These are phyloP conservation scores for Leucocoprinus birnbaumii DNA, from an alignment of 768 basidiomycete genomes.

Conservation along the genomic window DNA sequence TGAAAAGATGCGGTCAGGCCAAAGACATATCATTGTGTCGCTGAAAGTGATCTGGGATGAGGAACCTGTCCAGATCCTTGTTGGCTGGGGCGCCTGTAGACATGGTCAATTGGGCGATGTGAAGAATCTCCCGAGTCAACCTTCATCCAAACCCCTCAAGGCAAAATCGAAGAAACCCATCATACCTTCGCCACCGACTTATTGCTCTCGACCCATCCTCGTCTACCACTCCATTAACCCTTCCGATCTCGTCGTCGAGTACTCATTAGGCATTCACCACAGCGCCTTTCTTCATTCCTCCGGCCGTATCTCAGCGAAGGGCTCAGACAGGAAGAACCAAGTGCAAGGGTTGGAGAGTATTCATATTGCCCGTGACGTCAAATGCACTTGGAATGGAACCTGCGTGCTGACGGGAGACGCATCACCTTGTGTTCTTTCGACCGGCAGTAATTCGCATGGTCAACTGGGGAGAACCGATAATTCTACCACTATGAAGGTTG, in stretches of 20 bases:
- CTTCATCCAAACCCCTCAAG: neutral
- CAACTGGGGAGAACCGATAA: conserved; percentile 53
- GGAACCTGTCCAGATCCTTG: conserved; percentile 23
- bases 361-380: conserved; percentile 29
- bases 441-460: conserved; percentile 58
- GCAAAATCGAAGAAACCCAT: neutral
- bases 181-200: neutral
- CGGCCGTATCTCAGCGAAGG: conserved; percentile 49
- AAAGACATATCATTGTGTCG: conserved; percentile 65
- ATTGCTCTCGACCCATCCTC: conserved; percentile 12
- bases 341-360: conserved; percentile 34
- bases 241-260: conserved; percentile 27
- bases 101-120: conserved; percentile 77
- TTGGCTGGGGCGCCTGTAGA: conserved; percentile 84
- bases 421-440: conserved; percentile 29
- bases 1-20: conserved; percentile 55
- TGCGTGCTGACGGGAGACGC: conserved; percentile 32
- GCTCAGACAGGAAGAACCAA: conserved; percentile 74
- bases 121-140: conserved; percentile 2
- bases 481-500: conserved; percentile 4
- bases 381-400: conserved; percentile 82
- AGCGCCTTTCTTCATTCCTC: conserved; percentile 55
- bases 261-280: conserved; percentile 41
- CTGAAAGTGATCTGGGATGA: conserved; percentile 26
- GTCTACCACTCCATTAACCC: conserved; percentile 30